Percentiles rank a stretch among this genome's conserved stretches.
These are phyloP conservation scores for Candida montana DNA, from an alignment of 805 yeast genomes.

Conservation along the genomic window DNA sequence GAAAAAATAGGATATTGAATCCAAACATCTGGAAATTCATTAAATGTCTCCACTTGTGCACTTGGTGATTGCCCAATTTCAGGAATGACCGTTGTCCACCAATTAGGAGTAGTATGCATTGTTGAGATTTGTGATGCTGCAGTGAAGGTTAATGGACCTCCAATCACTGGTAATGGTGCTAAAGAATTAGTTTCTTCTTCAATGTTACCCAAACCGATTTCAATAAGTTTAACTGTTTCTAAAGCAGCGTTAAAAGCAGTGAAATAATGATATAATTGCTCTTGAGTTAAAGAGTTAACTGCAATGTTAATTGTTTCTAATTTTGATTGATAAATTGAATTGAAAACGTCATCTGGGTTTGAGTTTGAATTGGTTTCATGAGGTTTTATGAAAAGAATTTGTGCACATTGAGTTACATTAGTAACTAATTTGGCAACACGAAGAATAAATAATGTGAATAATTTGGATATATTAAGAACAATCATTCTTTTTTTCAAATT, in stretches of 20 bases:
- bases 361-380: conserved; percentile 24
- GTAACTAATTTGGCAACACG: conserved; percentile 26
- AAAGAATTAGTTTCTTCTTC: conserved; percentile 19
- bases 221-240: conserved; percentile 31
- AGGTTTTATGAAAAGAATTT: conserved; percentile 33
- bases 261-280: conserved; percentile 30
- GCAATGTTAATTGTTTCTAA: conserved; percentile 16
- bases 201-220: conserved; percentile 36
- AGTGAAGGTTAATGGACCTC: conserved; percentile 27
- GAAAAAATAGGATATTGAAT: conserved; percentile 33
- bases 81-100: conserved; percentile 25
- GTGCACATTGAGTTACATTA: conserved; percentile 27
- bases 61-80: conserved; percentile 19
- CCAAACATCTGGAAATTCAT: conserved; percentile 35
- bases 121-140: conserved; percentile 22
- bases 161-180: conserved; percentile 22
- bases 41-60: conserved; percentile 17
- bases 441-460: conserved; percentile 30
- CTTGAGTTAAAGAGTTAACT: conserved; percentile 13
- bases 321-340: conserved; percentile 21
- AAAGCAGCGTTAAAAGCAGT: conserved; percentile 26
- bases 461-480: conserved; percentile 30
- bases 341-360: conserved; percentile 25
- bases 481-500: conserved; percentile 25
- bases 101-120: conserved; percentile 16